A percentile compares a stretch with the other conserved stretches of the same genome.
These are phyloP conservation scores for Colletotrichum kahawae DNA, from an alignment of 2,329 filamentous ascomycete species.

Conservation along the genomic window DNA sequence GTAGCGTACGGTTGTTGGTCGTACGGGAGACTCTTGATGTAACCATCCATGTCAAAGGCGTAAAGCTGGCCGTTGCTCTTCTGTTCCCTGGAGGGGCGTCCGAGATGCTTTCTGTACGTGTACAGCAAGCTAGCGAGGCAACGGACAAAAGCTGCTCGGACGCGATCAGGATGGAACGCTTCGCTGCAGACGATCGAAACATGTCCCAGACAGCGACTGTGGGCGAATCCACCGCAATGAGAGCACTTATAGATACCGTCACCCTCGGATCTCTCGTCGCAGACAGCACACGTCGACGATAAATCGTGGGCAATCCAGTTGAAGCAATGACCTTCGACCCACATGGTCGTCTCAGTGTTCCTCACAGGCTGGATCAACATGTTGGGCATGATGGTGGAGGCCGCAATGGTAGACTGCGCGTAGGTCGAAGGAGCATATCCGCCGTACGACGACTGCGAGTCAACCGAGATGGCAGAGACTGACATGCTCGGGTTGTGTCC, in stretches of 20 bases:
- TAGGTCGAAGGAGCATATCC: slow-evolving; percentile 84
- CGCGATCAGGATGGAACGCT: slow-evolving; percentile 66
- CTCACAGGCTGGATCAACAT: slow-evolving; percentile 80
- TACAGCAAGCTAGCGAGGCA: slow-evolving; percentile 70
- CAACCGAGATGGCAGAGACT: slow-evolving; percentile 63
- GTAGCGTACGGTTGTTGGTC: slow-evolving; percentile 69
- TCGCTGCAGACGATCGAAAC: slow-evolving; percentile 68
- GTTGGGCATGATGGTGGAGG: slow-evolving; percentile 86
- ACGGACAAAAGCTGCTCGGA: slow-evolving; percentile 68
- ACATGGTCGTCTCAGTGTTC: slow-evolving; percentile 80
- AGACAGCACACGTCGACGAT: slow-evolving; percentile 71
- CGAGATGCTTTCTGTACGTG: slow-evolving; percentile 68
- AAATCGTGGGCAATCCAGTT: slow-evolving; percentile 66
- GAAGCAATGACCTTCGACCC: slow-evolving; percentile 87
- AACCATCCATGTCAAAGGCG: slow-evolving; percentile 69
- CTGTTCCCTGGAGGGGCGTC: slow-evolving; percentile 64
- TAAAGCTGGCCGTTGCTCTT: slow-evolving; percentile 65
- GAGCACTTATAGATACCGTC: slow-evolving; percentile 79
- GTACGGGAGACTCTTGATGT: slow-evolving; percentile 67
- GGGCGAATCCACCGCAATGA: slow-evolving; percentile 64
- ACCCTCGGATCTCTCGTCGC: slow-evolving; percentile 73
- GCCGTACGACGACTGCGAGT: slow-evolving; percentile 74
- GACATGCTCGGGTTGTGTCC: slow-evolving; percentile 65
- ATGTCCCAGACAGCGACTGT: slow-evolving; percentile 65
- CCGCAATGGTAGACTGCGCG: slow-evolving; percentile 83